phyloP scores from a whole-genome alignment of 1,284 basidiomycete genomes.

The Tylopilus sp. region DNA sequence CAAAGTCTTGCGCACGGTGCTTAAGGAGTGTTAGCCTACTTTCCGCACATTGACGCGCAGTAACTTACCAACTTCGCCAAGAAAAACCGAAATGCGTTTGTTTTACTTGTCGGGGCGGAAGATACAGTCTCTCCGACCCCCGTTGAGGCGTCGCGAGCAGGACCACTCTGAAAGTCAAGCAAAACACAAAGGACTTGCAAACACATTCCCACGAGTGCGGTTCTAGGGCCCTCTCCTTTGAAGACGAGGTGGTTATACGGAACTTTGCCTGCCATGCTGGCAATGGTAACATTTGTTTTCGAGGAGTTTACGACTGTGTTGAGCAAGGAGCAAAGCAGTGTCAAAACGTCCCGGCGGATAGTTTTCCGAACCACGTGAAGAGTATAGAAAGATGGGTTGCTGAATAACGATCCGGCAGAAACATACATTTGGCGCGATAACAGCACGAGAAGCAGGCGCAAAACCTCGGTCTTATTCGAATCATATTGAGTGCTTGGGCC shows the following conservation, averaged over 20 bases:
- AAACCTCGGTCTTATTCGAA: conserved; percentile 78
- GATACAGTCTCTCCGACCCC: conserved; percentile 42
- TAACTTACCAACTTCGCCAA: conserved; percentile 74
- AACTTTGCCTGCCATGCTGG: conserved; percentile 60
- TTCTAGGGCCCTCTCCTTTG: conserved; percentile 74
- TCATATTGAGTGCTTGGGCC: conserved; percentile 67
- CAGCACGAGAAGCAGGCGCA: conserved; percentile 79
- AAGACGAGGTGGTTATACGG: conserved; percentile 90
- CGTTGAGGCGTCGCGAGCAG: conserved; percentile 50
- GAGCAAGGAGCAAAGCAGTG: conserved; percentile 83
- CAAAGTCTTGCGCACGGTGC: conserved; percentile 86
- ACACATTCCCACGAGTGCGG: conserved; percentile 64
- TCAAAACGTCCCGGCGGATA: conserved; percentile 76
- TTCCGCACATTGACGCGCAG: conserved; percentile 6
- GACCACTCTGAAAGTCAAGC: conserved; percentile 77
- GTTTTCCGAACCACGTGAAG: conserved; percentile 73
- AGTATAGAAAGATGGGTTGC: conserved; percentile 69
- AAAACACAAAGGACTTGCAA: conserved; percentile 73
- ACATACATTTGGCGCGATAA: conserved; percentile 85
- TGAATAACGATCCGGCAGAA: conserved; percentile 64
- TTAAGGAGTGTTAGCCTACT: conserved; percentile 31
- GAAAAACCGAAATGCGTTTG: conserved; percentile 88
- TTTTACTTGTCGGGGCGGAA: conserved; percentile 56
- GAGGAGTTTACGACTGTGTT: conserved; percentile 81
- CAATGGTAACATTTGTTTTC: conserved; percentile 47